These are phyloP conservation scores for Annulohypoxylon moriforme DNA, from an alignment of 495 filamentous ascomycete species.

Conservation along the genomic window DNA sequence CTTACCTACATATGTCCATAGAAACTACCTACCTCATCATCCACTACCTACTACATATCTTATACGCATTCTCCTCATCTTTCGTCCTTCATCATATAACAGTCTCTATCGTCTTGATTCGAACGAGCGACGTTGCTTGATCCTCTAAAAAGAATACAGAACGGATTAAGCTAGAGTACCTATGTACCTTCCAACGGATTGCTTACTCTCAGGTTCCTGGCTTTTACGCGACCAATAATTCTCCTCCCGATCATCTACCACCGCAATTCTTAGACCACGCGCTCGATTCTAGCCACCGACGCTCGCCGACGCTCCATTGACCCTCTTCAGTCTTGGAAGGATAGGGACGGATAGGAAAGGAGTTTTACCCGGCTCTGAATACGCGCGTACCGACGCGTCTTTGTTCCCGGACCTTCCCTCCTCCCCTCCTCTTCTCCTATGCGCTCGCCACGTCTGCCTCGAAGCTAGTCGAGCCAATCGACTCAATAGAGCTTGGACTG, in stretches of 20 bases:
- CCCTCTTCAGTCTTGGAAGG: too few relatives aligned
- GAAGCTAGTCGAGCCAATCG: neutral
- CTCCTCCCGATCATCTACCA: neutral
- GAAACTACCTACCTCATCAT: neutral
- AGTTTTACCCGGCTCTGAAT: neutral
- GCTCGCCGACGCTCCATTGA: neutral
- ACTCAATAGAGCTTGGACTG: neutral
- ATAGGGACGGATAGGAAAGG: too few relatives aligned
- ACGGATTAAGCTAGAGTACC: neutral
- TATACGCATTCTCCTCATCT: too few relatives aligned
- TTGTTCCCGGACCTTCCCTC: conserved; percentile 16
- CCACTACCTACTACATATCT: too few relatives aligned
- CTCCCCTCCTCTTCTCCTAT: conserved; percentile 10
- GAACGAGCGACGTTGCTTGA: neutral
- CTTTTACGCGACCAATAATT: conserved; percentile 11
- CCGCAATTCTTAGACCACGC: neutral
- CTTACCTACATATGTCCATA: too few relatives aligned
- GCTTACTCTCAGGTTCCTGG: neutral
- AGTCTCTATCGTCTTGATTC: neutral
- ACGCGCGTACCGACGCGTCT: conserved; percentile 44
- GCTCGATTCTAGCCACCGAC: neutral
- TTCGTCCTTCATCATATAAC: neutral
- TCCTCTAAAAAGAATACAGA: neutral
- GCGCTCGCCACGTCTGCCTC: neutral
- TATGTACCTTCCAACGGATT: neutral